A percentile compares a stretch with the other conserved stretches of the same genome.
Conservation (phyloP, 1,284 basidiomycete species). For the Apiotrichum brassicae region DNA sequence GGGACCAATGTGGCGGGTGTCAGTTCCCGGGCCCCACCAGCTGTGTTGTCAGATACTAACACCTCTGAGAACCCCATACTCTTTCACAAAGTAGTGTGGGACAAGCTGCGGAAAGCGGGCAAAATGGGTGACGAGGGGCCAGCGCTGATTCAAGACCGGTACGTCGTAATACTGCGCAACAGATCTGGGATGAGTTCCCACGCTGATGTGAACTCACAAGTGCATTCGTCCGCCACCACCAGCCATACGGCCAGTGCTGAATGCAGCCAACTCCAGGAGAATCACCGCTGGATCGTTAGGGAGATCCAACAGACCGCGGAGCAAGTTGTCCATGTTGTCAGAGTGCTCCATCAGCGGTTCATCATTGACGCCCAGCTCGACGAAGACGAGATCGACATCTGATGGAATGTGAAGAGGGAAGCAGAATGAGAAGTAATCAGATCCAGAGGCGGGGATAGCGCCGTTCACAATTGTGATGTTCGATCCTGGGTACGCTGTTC, state of each 20-base stretch:
- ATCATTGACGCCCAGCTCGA: constrained; percentile 46
- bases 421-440: constrained; percentile 46
- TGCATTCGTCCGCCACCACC: constrained; percentile 45
- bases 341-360: constrained; percentile 40
- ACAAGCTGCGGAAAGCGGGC: constrained; percentile 42
- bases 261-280: constrained; percentile 39
- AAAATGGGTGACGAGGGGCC: constrained; percentile 41
- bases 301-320: constrained; percentile 39
- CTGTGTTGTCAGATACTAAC: constrained; percentile 18
- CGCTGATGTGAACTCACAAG: constrained; percentile 24
- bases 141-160: constrained; percentile 40
- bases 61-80: constrained; percentile 22
- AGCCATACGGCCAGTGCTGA: constrained; percentile 42
- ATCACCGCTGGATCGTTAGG: constrained; percentile 39
- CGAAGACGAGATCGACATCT: constrained; percentile 37
- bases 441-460: constrained; percentile 38
- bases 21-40: constrained; percentile 41
- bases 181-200: constrained; percentile 7
- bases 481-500: constrained; percentile 24
- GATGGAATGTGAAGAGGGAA: constrained; percentile 41
- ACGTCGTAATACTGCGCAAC: constrained; percentile 21
- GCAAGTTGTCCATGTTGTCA: constrained; percentile 46
- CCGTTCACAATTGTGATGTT: constrained; percentile 33
- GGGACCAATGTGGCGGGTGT: constrained; percentile 41
- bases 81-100: constrained; percentile 38